A percentile compares a stretch with the other conserved stretches of the same genome.
These are phyloP conservation scores for Termitomyces sp. DNA, from an alignment of 768 basidiomycete species.

Conservation along the genomic window DNA sequence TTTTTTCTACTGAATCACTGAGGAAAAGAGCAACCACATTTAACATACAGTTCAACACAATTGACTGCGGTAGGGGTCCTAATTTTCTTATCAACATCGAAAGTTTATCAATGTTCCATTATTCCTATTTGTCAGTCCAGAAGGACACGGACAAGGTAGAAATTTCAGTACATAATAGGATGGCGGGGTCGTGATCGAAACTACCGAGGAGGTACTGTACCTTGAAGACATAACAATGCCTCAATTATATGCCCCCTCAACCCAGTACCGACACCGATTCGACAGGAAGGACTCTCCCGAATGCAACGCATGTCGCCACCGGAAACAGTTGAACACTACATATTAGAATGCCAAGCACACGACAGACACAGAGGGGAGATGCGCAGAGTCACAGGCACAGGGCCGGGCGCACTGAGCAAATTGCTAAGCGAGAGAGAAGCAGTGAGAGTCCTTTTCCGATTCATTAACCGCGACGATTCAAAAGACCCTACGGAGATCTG, in stretches of 20 bases:
- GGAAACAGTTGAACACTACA: no score
- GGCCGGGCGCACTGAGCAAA: no score
- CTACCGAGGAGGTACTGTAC: neutral
- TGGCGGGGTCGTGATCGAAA: neutral
- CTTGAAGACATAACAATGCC: neutral
- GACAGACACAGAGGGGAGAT: no score
- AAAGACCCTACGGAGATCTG: neutral
- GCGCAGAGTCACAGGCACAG: no score
- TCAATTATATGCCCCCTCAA: neutral
- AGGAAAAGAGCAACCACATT: neutral
- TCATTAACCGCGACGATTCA: no score
- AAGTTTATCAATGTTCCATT: neutral
- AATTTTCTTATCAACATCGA: neutral
- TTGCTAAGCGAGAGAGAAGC: no score
- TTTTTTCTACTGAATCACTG: neutral
- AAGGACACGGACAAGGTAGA: neutral
- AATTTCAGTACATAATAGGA: neutral
- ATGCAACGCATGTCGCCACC: neutral
- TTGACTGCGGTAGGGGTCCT: neutral
- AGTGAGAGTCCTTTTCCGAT: no score
- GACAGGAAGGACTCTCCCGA: neutral
- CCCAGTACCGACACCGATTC: no score
- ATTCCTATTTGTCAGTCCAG: neutral
- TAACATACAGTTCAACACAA: neutral
- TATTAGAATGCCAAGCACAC: no score